Conservation (phyloP, 2,329 filamentous ascomycete species). For the Fusarium kyushuense region DNA sequence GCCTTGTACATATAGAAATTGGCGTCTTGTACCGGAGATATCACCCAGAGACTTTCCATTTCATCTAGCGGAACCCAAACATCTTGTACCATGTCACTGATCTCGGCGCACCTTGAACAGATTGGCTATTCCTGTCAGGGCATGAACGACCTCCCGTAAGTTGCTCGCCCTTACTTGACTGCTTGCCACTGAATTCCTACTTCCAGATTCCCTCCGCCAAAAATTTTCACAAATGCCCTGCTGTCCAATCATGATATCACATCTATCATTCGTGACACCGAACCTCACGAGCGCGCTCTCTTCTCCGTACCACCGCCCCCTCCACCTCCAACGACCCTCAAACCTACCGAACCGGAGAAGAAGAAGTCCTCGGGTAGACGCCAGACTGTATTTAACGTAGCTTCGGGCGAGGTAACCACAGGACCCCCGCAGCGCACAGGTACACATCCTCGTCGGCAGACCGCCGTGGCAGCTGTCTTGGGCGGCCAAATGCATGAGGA, state of each 20-base stretch:
- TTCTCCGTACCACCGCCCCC: slow-evolving; percentile 89
- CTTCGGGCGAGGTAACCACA: slow-evolving; percentile 71
- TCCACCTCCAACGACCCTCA: slow-evolving; percentile 53
- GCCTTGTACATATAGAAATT: neutral
- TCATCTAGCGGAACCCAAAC: neutral
- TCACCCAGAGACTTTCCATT: neutral
- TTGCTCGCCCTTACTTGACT: neutral
- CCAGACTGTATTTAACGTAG: slow-evolving; percentile 75
- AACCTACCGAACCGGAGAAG: slow-evolving; percentile 54
- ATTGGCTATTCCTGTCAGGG: slow-evolving; percentile 81
- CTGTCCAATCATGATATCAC: slow-evolving; percentile 93
- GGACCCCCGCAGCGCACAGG: slow-evolving; percentile 62
- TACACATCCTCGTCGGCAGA: slow-evolving; percentile 73
- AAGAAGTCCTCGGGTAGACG: slow-evolving; percentile 60
- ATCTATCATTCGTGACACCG: slow-evolving; percentile 92
- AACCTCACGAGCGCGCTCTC: slow-evolving; percentile 91
- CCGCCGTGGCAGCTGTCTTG: slow-evolving; percentile 89
- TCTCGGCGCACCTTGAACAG: slow-evolving; percentile 79
- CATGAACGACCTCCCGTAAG: slow-evolving; percentile 80
- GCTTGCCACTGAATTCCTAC: slow-evolving; percentile 1
- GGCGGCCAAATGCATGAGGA: slow-evolving; percentile 88
- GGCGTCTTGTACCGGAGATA: neutral
- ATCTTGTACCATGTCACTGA: slow-evolving; percentile 69
- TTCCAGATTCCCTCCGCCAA: slow-evolving; percentile 85
- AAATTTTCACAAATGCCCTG: slow-evolving; percentile 94